Conservation (phyloP, 768 basidiomycete species). For the Phylloporus arenicola region DNA sequence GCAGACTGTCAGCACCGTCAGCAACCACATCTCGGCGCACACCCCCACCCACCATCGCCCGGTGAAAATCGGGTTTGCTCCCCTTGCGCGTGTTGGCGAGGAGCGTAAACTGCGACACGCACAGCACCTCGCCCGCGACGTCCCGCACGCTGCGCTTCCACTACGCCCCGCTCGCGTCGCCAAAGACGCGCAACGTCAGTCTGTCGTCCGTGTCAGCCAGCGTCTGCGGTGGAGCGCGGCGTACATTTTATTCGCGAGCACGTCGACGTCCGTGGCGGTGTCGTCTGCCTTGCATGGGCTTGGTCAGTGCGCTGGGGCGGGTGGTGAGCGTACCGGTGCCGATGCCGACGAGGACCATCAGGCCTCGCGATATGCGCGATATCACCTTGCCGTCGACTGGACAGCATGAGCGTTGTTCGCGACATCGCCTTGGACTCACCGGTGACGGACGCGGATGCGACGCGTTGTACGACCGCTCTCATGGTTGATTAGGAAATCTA, state of each 20-base stretch:
- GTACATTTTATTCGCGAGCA: constrained; percentile 80
- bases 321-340: constrained; percentile 53
- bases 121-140: constrained; percentile 84
- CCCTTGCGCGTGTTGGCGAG: constrained; percentile 84
- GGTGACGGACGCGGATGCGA: constrained; percentile 77
- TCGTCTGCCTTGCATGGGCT: constrained; percentile 57
- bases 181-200: constrained; percentile 68
- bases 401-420: not conserved
- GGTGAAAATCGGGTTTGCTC: constrained; percentile 88
- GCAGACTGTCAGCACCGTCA: constrained; percentile 46
- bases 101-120: constrained; percentile 93
- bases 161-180: constrained; percentile 55
- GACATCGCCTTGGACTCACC: constrained; percentile 37
- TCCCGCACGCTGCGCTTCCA: constrained; percentile 91
- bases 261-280: constrained; percentile 63
- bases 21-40: not conserved
- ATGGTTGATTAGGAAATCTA: constrained; percentile 33
- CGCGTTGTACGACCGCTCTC: constrained; percentile 84
- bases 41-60: constrained; percentile 67
- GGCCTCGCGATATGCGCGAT: constrained; percentile 75
- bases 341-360: constrained; percentile 90
- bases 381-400: constrained; percentile 76
- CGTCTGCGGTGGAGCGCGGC: not conserved
- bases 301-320: constrained; percentile 3
- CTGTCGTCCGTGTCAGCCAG: constrained; percentile 33